A percentile compares a stretch with the other conserved stretches of the same genome.
Conservation (phyloP, 495 filamentous ascomycete species). For the Opeltia flavorubescens region DNA sequence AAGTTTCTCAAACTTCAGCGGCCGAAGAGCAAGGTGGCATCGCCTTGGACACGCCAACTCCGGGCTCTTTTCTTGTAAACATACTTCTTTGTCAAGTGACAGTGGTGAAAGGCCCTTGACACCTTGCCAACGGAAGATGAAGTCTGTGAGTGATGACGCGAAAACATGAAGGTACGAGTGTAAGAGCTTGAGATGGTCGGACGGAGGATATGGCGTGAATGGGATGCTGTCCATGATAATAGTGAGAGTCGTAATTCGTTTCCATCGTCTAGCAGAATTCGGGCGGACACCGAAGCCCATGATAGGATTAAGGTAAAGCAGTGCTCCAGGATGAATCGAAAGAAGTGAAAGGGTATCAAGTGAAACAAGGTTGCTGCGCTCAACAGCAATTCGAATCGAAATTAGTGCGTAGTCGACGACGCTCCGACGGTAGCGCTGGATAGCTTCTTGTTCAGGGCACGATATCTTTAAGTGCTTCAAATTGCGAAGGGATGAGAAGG, state of each 20-base stretch:
- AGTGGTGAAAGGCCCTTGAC: conserved; percentile 52
- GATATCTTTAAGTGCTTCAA: conserved; percentile 55
- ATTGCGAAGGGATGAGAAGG: conserved; percentile 45
- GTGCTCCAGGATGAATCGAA: conserved; percentile 51
- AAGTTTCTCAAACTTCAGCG: conserved; percentile 43
- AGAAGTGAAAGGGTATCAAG: conserved; percentile 50
- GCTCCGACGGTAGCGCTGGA: conserved; percentile 54
- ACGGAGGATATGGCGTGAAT: conserved; percentile 34
- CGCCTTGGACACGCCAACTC: conserved; percentile 13
- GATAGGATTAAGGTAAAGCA: conserved; percentile 53
- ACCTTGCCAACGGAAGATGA: conserved; percentile 60
- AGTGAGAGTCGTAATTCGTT: conserved; percentile 52
- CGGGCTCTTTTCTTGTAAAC: conserved; percentile 28
- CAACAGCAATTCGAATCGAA: conserved; percentile 60
- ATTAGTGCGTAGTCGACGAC: conserved; percentile 74
- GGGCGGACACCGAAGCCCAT: conserved; percentile 54
- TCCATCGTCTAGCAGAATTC: conserved; percentile 49
- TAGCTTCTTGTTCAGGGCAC: conserved; percentile 52
- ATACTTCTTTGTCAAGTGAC: conserved; percentile 46
- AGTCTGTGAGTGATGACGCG: conserved; percentile 41
- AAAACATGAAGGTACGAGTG: conserved; percentile 58
- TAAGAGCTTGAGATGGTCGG: conserved; percentile 62
- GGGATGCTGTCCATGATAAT: conserved; percentile 54
- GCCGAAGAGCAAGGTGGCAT: conserved; percentile 34
- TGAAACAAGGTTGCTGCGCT: conserved; percentile 43